A percentile compares a stretch with the other conserved stretches of the same genome.
These are phyloP conservation scores for Quercus wislizeni DNA, from an alignment of 306 rosid species.

Conservation along the genomic window DNA sequence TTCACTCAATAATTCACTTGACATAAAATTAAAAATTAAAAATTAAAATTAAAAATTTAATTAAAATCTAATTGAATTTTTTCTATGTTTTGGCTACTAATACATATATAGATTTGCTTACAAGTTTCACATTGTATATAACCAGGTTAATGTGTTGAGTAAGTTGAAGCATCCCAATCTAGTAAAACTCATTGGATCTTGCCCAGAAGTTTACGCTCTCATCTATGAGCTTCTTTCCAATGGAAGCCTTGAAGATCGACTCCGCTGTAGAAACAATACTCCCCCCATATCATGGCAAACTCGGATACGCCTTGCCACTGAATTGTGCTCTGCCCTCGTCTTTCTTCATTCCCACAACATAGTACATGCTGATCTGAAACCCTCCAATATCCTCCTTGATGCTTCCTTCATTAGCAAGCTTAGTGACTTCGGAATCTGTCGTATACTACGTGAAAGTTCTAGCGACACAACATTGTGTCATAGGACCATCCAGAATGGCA, in stretches of 20 bases:
- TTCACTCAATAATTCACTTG: too few relatives aligned
- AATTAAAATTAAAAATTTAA: too few relatives aligned
- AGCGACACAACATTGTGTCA: conserved; percentile 5
- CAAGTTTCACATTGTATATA: too few relatives aligned
- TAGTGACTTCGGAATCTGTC: not conserved
- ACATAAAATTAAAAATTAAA: too few relatives aligned
- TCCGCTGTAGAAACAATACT: not conserved
- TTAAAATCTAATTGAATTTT: too few relatives aligned
- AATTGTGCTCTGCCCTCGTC: not conserved
- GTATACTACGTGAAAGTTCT: not conserved
- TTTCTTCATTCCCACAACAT: not conserved
- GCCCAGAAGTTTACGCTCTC: not conserved
- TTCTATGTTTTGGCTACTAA: too few relatives aligned
- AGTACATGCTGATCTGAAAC: not conserved
- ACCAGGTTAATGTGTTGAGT: not conserved
- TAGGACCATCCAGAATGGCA: conserved; percentile 43
- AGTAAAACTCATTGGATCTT: not conserved
- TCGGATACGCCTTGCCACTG: not conserved
- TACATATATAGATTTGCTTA: not conserved
- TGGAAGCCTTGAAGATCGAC: not conserved
- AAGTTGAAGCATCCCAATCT: not conserved
- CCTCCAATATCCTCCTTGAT: not conserved
- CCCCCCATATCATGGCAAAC: not conserved
- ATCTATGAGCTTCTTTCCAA: not conserved
- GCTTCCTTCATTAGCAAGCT: not conserved